Percentiles rank a stretch among this genome's conserved stretches.
Conservation (phyloP, 108 stramenopile genomes). For the Parmales sp. region DNA sequence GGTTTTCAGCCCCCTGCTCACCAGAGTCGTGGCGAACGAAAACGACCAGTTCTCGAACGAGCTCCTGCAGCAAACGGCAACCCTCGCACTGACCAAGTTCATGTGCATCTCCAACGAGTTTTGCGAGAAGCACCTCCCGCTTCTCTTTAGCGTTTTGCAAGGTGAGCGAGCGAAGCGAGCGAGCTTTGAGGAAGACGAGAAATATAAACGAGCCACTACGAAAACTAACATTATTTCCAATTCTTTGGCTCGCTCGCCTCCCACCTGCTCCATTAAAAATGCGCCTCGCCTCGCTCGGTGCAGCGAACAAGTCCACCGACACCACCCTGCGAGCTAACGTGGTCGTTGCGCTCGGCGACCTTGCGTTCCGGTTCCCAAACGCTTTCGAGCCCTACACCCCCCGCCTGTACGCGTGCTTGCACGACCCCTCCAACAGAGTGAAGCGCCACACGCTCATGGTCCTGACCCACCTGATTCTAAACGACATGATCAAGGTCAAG, state of each 20-base stretch:
- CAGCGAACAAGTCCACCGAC: conserved; percentile 58
- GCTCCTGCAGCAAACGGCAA: conserved; percentile 67
- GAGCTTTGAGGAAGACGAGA: too few relatives aligned
- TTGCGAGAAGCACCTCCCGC: conserved; percentile 82
- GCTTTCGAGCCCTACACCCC: conserved; percentile 94
- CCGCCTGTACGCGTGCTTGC: conserved; percentile 80
- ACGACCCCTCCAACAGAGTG: conserved; percentile 76
- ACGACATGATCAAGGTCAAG: conserved; percentile 98
- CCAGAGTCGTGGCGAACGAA: conserved; percentile 74
- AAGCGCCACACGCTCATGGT: conserved; percentile 89
- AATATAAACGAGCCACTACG: too few relatives aligned
- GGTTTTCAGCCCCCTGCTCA: conserved; percentile 66
- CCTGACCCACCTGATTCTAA: conserved; percentile 89
- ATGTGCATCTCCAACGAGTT: conserved; percentile 80
- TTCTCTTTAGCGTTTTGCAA: conserved; percentile 83
- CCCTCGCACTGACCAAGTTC: conserved; percentile 79
- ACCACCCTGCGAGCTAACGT: conserved; percentile 80
- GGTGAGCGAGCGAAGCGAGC: too few relatives aligned
- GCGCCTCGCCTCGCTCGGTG: too few relatives aligned
- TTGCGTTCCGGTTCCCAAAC: conserved; percentile 95
- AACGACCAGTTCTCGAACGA: conserved; percentile 44
- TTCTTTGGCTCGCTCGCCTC: too few relatives aligned
- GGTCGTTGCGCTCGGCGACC: conserved; percentile 89
- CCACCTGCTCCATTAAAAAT: too few relatives aligned
- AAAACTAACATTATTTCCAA: too few relatives aligned